These are phyloP conservation scores for Plectosphaerella cucumerina DNA, from an alignment of 2,329 filamentous ascomycete genomes.

Conservation along the genomic window DNA sequence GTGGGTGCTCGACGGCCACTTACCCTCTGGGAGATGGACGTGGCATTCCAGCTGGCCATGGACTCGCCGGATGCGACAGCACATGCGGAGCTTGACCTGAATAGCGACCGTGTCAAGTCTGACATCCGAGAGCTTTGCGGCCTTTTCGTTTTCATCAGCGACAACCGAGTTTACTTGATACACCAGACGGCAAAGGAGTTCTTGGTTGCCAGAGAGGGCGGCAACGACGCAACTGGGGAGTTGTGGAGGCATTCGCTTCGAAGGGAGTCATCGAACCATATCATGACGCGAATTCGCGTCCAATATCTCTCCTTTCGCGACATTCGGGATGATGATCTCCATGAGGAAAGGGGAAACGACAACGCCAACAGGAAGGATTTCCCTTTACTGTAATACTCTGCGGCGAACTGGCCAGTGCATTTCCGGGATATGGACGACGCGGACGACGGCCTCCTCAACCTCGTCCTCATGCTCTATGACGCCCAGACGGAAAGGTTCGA, in stretches of 20 bases:
- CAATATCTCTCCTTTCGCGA: conserved; percentile 1
- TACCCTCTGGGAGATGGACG: conserved; percentile 6
- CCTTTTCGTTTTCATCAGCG: conserved; percentile 3
- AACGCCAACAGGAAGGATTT: background rate
- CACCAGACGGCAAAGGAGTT: background rate
- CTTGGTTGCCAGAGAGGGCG: background rate
- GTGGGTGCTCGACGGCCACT: conserved; percentile 10
- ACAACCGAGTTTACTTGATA: conserved; percentile 1
- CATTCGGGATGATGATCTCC: background rate
- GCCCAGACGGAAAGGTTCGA: background rate
- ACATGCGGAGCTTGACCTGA: conserved; percentile 1
- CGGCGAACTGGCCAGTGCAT: conserved; percentile 2
- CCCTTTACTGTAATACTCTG: conserved; percentile 1
- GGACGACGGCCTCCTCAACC: background rate
- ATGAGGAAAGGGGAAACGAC: background rate
- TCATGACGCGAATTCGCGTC: conserved; percentile 1
- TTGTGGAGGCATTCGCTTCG: conserved; percentile 1
- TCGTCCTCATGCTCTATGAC: background rate
- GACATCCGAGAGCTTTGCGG: conserved; percentile 2
- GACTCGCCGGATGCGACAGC: background rate
- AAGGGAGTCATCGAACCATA: background rate
- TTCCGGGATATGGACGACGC: background rate
- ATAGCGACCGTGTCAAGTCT: background rate
- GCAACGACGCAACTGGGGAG: background rate
- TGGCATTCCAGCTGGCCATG: conserved; percentile 3